Conservation (phyloP, 192 early-diverging fungal genomes). For the Gigaspora rosea region DNA sequence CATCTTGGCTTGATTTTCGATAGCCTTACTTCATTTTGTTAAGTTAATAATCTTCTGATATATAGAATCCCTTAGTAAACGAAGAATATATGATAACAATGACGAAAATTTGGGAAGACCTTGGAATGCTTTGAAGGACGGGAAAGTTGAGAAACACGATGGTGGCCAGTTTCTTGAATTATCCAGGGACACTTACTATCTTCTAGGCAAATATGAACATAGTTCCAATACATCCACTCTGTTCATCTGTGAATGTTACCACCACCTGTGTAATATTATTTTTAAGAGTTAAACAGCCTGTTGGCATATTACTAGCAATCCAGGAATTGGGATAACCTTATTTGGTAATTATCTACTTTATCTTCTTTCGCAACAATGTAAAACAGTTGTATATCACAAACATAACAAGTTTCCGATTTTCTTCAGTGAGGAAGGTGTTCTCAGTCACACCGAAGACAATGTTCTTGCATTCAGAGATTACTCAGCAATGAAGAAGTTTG, state of each 20-base stretch:
- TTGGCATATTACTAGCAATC: conserved; percentile 12
- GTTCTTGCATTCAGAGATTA: neutral
- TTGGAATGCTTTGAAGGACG: conserved; percentile 22
- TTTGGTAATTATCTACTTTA: conserved; percentile 22
- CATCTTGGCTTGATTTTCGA: neutral
- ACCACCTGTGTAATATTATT: conserved; percentile 17
- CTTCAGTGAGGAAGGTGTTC: conserved; percentile 13
- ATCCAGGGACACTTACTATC: neutral
- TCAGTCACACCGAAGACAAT: neutral
- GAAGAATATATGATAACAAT: conserved; percentile 6
- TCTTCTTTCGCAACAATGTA: conserved; percentile 1
- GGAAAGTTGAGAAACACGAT: neutral
- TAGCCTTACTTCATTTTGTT: neutral
- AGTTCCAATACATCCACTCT: conserved; percentile 11
- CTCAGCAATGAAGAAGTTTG: conserved; percentile 3
- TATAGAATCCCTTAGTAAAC: conserved; percentile 4
- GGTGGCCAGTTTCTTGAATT: conserved; percentile 2
- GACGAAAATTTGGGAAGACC: neutral
- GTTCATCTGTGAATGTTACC: conserved; percentile 23
- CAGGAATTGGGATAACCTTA: conserved; percentile 22
- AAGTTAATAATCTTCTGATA: neutral
- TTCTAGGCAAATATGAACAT: conserved; percentile 15
- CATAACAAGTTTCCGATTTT: conserved; percentile 6
- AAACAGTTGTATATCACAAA: conserved; percentile 32
- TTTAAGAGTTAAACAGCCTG: neutral